Conservation (phyloP, 2,329 filamentous ascomycete species). For the Hymenoscyphus salicellus region DNA sequence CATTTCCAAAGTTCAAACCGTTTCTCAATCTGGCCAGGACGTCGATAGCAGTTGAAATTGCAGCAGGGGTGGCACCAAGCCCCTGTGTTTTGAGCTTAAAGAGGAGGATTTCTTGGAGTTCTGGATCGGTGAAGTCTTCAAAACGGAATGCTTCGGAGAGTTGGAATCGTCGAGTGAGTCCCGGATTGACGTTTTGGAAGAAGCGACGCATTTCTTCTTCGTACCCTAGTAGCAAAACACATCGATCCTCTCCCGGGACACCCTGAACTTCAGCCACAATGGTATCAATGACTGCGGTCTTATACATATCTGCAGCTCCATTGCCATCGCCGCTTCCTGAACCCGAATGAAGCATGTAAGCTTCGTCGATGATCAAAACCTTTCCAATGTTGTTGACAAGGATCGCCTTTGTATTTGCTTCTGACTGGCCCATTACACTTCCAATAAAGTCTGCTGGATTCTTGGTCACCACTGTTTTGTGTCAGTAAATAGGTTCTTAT, state of each 20-base stretch:
- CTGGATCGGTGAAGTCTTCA: conserved; percentile 60
- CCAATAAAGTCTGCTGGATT: conserved; percentile 74
- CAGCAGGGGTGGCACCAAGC: conserved; percentile 51
- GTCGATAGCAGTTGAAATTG: conserved; percentile 53
- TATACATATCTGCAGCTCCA: conserved; percentile 49
- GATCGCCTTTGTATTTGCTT: conserved; percentile 69
- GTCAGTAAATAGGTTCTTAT: not conserved
- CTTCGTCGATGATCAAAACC: conserved; percentile 77
- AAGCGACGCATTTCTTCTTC: conserved; percentile 66
- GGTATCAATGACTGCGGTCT: conserved; percentile 63
- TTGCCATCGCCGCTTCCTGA: conserved; percentile 33
- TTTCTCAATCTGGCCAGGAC: conserved; percentile 61
- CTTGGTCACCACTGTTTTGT: conserved; percentile 58
- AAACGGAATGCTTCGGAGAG: conserved; percentile 63
- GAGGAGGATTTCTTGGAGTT: conserved; percentile 59
- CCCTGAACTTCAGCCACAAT: conserved; percentile 74
- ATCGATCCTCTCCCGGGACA: conserved; percentile 67
- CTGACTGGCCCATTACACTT: conserved; percentile 59
- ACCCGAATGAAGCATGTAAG: conserved; percentile 60
- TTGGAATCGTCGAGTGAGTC: conserved; percentile 63
- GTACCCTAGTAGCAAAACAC: conserved; percentile 70
- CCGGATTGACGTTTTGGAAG: conserved; percentile 73
- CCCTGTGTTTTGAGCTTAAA: conserved; percentile 59
- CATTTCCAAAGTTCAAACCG: conserved; percentile 67
- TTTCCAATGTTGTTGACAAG: conserved; percentile 65